Conservation (phyloP, 2,329 filamentous ascomycete genomes). For the Aureobasidium uvarum region DNA sequence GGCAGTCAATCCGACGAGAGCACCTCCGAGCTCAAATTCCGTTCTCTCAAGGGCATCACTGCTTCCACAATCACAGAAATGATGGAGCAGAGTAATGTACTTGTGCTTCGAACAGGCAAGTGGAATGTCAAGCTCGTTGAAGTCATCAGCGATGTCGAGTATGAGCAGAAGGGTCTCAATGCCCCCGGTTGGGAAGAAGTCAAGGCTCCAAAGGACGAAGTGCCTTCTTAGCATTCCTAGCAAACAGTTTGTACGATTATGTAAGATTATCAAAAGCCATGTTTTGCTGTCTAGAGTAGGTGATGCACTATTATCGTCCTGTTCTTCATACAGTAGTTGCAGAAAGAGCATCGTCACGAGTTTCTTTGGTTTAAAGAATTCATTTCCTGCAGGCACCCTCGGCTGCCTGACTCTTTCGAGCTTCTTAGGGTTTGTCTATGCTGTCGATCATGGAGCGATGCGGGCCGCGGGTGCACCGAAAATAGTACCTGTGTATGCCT, state of each 20-base stretch:
- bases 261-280: constrained; percentile 12
- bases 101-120: constrained; percentile 60
- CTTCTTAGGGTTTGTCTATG: too few species aligned
- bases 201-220: constrained; percentile 25
- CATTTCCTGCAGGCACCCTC: too few species aligned
- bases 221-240: neutral
- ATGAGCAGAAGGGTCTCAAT: constrained; percentile 46
- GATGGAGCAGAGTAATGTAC: constrained; percentile 43
- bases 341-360: too few species aligned
- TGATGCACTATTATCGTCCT: too few species aligned
- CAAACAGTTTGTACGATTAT: neutral
- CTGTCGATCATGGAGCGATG: too few species aligned
- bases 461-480: too few species aligned
- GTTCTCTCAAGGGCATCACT: constrained; percentile 60
- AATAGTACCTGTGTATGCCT: too few species aligned
- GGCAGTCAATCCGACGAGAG: constrained; percentile 33
- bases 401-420: too few species aligned
- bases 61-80: constrained; percentile 59
- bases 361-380: too few species aligned
- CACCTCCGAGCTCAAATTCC: constrained; percentile 57
- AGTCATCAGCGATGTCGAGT: constrained; percentile 56
- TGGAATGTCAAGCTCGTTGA: constrained; percentile 59
- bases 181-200: constrained; percentile 53
- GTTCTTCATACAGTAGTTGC: too few species aligned
- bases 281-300: neutral